phyloP scores from a whole-genome alignment of 805 yeast species.

The Yamadazyma takamatsuzukensis region DNA sequence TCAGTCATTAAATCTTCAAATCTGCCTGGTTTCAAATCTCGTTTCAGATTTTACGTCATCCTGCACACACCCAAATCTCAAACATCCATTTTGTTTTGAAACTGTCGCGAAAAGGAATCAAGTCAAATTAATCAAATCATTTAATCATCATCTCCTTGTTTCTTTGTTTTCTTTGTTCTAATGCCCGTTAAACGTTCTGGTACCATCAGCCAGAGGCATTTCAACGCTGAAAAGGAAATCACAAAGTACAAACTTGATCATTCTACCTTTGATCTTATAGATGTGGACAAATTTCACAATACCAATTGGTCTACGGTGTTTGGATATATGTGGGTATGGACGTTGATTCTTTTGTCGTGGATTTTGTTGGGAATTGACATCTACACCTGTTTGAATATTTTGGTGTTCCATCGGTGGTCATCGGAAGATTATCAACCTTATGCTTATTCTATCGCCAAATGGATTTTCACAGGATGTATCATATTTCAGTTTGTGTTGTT shows the following conservation, averaged over 20 bases:
- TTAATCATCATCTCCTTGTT: too few relatives aligned
- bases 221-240: conserved; percentile 24
- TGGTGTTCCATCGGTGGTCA: conserved; percentile 72
- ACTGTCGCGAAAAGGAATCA: too few relatives aligned
- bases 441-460: conserved; percentile 51
- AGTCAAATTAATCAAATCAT: too few relatives aligned
- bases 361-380: conserved; percentile 63
- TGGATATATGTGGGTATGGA: conserved; percentile 40
- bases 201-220: conserved; percentile 6
- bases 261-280: conserved; percentile 48
- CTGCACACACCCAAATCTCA: too few relatives aligned
- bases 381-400: conserved; percentile 70
- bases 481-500: conserved; percentile 61
- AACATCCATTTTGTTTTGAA: too few relatives aligned
- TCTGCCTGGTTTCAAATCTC: too few relatives aligned
- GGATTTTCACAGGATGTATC: conserved; percentile 82
- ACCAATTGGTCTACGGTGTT: conserved; percentile 40
- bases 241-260: conserved; percentile 28
- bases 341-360: conserved; percentile 50
- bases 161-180: too few relatives aligned
- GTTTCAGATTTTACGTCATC: too few relatives aligned
- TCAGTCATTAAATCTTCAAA: too few relatives aligned
- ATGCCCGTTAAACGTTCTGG: too few relatives aligned
- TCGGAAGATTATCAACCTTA: conserved; percentile 43
- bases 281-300: conserved; percentile 45